Evolutionary conservation across 805 yeast species (phyloP).

Genomic region (Candida argentea): DNA sequence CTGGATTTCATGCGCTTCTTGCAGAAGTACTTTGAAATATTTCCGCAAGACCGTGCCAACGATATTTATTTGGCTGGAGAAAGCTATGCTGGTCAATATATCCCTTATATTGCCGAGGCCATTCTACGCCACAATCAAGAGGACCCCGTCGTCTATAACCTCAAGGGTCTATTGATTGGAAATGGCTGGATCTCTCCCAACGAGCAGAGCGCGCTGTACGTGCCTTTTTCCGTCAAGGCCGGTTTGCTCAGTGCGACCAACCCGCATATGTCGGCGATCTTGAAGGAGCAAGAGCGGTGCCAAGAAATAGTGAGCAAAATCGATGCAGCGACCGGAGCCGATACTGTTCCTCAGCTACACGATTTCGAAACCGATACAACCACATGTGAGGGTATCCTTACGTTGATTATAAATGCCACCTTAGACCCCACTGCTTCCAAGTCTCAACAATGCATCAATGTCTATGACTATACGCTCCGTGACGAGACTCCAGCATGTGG

Average conservation of each 20-base stretch:
- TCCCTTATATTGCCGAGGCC: constrained; percentile 74
- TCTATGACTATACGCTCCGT: constrained; percentile 65
- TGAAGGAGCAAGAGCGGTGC: constrained; percentile 47
- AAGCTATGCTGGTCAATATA: constrained; percentile 94
- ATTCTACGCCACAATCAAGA: constrained; percentile 37
- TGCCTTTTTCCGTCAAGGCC: constrained; percentile 57
- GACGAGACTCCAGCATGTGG: constrained; percentile 87
- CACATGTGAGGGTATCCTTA: constrained; percentile 41
- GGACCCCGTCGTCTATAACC: constrained; percentile 19
- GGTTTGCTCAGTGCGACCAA: constrained; percentile 40
- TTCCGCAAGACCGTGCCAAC: constrained; percentile 59
- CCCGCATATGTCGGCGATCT: constrained; percentile 29
- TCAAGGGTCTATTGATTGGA: constrained; percentile 70
- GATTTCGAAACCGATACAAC: constrained; percentile 15
- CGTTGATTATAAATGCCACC: constrained; percentile 20
- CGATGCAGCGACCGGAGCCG: constrained; percentile 9
- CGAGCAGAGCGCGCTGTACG: constrained; percentile 68
- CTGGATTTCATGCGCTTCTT: constrained; percentile 57
- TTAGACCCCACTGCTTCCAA: constrained; percentile 10
- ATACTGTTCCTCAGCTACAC: constrained; percentile 6
- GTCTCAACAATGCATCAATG: constrained; percentile 58
- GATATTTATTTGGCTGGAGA: constrained; percentile 85
- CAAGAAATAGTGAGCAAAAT: constrained; percentile 39
- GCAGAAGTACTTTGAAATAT: constrained; percentile 51
- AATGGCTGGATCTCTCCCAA: constrained; percentile 94